These are phyloP conservation scores for Leccinum fibrillosum DNA, from an alignment of 768 basidiomycete species.

Conservation along the genomic window DNA sequence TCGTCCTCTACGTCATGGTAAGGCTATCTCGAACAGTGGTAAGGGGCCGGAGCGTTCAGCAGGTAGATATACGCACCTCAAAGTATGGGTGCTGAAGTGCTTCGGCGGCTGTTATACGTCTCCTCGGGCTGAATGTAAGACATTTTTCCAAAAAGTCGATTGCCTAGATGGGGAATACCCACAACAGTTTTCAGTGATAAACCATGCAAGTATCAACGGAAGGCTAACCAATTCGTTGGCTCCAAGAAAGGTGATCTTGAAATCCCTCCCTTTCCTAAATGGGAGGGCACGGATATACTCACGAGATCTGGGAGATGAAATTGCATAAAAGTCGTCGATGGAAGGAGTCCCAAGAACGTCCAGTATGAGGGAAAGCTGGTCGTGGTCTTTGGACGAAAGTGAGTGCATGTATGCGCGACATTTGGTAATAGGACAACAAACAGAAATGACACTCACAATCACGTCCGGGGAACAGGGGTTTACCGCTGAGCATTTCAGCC, in stretches of 20 bases:
- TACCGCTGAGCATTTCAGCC: constrained; percentile 91
- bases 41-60: not conserved
- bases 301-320: constrained; percentile 72
- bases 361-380: constrained; percentile 89
- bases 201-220: not conserved
- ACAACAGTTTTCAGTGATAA: not conserved
- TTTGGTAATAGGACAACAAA: not conserved
- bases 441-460: constrained; percentile 54
- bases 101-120: constrained; percentile 84
- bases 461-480: constrained; percentile 91
- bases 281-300: constrained; percentile 89
- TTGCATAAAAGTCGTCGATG: constrained; percentile 93
- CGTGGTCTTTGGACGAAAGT: constrained; percentile 59
- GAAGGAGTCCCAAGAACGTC: constrained; percentile 91
- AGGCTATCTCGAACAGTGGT: constrained; percentile 40
- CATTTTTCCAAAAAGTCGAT: constrained; percentile 78
- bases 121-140: constrained; percentile 81
- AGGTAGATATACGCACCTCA: constrained; percentile 44
- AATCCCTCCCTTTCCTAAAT: constrained; percentile 76
- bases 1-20: constrained; percentile 91
- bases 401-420: not conserved
- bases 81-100: constrained; percentile 90
- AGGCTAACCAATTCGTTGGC: constrained; percentile 60
- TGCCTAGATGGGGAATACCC: constrained; percentile 41
- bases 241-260: constrained; percentile 66